These are phyloP conservation scores for Tetracladium setigerum DNA, from an alignment of 495 filamentous ascomycete species.

Conservation along the genomic window DNA sequence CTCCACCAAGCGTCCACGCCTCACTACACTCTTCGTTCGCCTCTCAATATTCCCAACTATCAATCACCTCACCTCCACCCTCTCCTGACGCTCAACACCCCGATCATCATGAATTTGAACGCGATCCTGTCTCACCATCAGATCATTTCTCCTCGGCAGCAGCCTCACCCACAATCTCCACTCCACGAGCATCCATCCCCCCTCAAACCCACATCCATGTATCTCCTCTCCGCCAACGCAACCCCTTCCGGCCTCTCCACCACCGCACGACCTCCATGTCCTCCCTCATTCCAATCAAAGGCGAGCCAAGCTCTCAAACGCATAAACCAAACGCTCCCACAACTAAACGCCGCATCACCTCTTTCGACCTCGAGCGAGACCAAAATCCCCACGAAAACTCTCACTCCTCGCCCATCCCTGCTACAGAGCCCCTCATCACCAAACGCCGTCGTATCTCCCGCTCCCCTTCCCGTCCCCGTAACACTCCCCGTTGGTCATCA, in stretches of 20 bases:
- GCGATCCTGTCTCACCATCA: constrained; percentile 26
- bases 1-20: constrained; percentile 22
- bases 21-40: constrained; percentile 32
- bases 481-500: constrained; percentile 39
- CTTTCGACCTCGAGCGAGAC: constrained; percentile 14
- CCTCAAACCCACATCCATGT: constrained; percentile 24
- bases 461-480: constrained; percentile 33
- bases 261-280: constrained; percentile 44
- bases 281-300: constrained; percentile 14
- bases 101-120: constrained; percentile 7
- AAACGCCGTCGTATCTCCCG: constrained; percentile 22
- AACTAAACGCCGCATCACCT: constrained; percentile 19
- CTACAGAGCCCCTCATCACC: not conserved
- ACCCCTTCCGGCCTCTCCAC: constrained; percentile 29
- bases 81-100: too few relatives aligned
- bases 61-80: constrained; percentile 23
- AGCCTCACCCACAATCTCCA: constrained; percentile 17
- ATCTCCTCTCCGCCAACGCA: constrained; percentile 31
- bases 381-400: constrained; percentile 4
- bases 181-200: constrained; percentile 19
- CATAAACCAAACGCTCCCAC: too few relatives aligned
- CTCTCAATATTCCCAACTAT: constrained; percentile 23
- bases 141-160: constrained; percentile 19
- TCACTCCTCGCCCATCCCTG: not conserved
- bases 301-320: constrained; percentile 2